These are phyloP conservation scores for Picochlorum sp. DNA, from an alignment of 139 green algal genomes.

Conservation along the genomic window DNA sequence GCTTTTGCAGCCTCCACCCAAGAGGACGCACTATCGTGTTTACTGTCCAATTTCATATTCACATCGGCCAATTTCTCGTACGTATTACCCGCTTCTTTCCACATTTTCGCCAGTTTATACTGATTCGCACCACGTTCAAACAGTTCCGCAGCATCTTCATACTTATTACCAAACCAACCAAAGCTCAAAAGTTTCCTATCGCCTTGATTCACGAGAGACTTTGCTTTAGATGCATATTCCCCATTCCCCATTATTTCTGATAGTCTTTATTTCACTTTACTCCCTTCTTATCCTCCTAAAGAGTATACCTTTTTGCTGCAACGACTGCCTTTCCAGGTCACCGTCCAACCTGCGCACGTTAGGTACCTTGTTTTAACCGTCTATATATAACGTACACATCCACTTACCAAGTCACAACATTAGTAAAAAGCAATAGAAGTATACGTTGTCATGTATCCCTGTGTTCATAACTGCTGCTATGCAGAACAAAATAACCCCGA, in stretches of 20 bases:
- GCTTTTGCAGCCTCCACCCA: constrained; percentile 81
- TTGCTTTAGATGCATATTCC: neutral
- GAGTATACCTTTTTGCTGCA: no score
- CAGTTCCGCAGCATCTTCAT: constrained; percentile 90
- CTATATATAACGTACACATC: no score
- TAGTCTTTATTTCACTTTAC: neutral
- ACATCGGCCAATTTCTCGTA: constrained; percentile 69
- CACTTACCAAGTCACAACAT: no score
- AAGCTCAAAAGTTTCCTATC: constrained; percentile 84
- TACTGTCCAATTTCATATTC: constrained; percentile 78
- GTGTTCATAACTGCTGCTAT: no score
- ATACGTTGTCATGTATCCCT: no score
- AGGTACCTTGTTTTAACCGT: no score
- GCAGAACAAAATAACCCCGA: no score
- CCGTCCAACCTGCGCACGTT: no score
- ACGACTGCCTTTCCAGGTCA: no score
- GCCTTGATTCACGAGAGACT: constrained; percentile 15
- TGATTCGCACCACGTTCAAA: constrained; percentile 86
- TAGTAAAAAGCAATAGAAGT: no score
- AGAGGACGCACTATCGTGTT: constrained; percentile 70
- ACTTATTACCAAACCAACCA: constrained; percentile 73
- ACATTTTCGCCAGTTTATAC: constrained; percentile 90
- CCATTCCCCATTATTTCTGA: neutral
- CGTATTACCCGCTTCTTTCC: constrained; percentile 56
- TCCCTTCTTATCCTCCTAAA: no score